Base-by-base conservation (phyloP, 164 flowering plant species). In the Vitis cinerea region DNA sequence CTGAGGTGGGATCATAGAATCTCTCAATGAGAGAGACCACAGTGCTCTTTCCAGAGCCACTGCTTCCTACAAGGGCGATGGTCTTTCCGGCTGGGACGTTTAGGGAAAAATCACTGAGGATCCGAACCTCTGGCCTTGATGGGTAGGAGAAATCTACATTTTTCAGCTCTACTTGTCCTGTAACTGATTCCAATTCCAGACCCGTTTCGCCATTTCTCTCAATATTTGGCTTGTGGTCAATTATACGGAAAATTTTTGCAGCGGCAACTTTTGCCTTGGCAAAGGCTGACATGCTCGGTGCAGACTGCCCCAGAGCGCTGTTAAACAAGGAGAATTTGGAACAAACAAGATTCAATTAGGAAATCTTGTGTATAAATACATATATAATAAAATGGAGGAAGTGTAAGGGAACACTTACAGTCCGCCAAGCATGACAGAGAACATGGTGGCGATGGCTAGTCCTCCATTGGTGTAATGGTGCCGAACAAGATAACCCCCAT, bases 371-470 rank as follows among this genome's bases (percentile, higher is more conserved):
- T 23, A 23, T 23, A 23, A 23, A 4, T 37, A 37, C 15, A 19
- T 49, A n/a, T 14, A 23, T 23, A 23, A 23, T 55, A 9, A 56
- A 60, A 55, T 53, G 58, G 61, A 30, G 30, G 59, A 50, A 44
- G 4, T 14, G 0, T 1, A 15, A 54, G 10, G n/a, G 48, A 66
- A 52, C 23, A 80, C 97, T 87, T 83, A 95, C 99, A 95, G 74
- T 80, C 99, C 97, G 23, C 98, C 98, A 10, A 95, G 83, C 98
- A 93, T 93, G 44, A 95, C 99, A 0, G 97, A 83, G 66, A 95
- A 95, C 97, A 93, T 93, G 69, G 98, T 95, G 56, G 99, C 84
- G 37, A 95, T 91, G 74, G 99, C 99, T 12, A 92, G 91, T 27
- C 99, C 99, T 63, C 99, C 98, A 70, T 95, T 91, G 69, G 99